These are phyloP conservation scores for Apophysomyces ossiformis DNA, from an alignment of 371 early-diverging fungal species.

Conservation along the genomic window DNA sequence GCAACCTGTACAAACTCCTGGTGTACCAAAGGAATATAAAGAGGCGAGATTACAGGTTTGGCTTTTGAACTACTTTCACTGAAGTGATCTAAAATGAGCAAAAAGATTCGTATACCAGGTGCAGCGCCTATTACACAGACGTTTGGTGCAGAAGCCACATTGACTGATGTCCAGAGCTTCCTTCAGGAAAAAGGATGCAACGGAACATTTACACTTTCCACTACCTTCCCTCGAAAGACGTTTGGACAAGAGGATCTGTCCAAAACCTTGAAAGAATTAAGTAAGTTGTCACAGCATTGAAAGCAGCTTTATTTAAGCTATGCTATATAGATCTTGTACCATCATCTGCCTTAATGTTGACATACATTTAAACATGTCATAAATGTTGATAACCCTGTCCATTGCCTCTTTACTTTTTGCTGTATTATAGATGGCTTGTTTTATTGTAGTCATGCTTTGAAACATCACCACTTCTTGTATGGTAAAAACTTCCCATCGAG, in stretches of 20 bases:
- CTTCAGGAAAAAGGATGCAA: slow-evolving; percentile 61
- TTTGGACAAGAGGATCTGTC: slow-evolving; percentile 37
- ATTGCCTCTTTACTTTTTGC: neutral
- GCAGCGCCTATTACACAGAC: slow-evolving; percentile 65
- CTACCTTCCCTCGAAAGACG: slow-evolving; percentile 73
- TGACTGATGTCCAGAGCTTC: slow-evolving; percentile 68
- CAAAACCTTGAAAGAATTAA: slow-evolving; percentile 56
- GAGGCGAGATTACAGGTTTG: slow-evolving; percentile 72
- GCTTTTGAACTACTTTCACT: slow-evolving; percentile 23
- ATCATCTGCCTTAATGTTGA: slow-evolving; percentile 42
- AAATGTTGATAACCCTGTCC: neutral
- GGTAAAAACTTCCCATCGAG: slow-evolving; percentile 63
- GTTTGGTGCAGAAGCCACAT: slow-evolving; percentile 73
- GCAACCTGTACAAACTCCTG: slow-evolving; percentile 23
- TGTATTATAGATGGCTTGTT: neutral
- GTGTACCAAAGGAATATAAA: slow-evolving; percentile 62
- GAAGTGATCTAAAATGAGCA: neutral
- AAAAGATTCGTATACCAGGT: slow-evolving; percentile 60
- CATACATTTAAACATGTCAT: slow-evolving; percentile 11
- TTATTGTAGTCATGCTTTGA: neutral
- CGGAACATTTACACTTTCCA: slow-evolving; percentile 66
- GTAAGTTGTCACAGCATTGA: slow-evolving; percentile 32
- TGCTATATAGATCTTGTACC: slow-evolving; percentile 39
- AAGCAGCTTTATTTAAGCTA: neutral
- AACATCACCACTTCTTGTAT: slow-evolving; percentile 38